phyloP scores from a whole-genome alignment of 169 alveolate species.

The Eimeria maxima region DNA sequence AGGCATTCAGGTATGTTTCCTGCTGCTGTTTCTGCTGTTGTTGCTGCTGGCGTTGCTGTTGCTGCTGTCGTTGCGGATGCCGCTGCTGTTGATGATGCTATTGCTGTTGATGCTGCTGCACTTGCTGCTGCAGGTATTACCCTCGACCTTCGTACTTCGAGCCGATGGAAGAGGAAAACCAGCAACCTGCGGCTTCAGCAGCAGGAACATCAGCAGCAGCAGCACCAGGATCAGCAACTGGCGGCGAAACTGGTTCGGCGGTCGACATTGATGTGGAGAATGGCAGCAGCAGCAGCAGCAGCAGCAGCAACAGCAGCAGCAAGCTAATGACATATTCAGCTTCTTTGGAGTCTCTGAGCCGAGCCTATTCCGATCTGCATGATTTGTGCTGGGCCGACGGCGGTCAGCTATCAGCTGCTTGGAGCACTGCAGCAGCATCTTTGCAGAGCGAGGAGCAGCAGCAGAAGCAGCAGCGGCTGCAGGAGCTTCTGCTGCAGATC shows the following conservation, averaged over 20 bases:
- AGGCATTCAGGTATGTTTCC: slow-evolving; percentile 15
- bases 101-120: slow-evolving; percentile 56
- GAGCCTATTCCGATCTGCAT: slow-evolving; percentile 64
- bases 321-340: slow-evolving; percentile 9
- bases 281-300: slow-evolving; percentile 43
- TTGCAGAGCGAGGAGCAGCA: slow-evolving; percentile 28
- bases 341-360: slow-evolving; percentile 15
- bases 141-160: slow-evolving; percentile 77
- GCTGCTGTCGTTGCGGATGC: neutral
- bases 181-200: slow-evolving; percentile 11
- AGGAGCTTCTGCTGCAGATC: slow-evolving; percentile 74
- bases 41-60: slow-evolving; percentile 47
- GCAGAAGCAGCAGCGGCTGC: slow-evolving; percentile 70
- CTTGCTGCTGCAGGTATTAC: slow-evolving; percentile 68
- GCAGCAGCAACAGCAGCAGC: slow-evolving; percentile 59
- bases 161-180: slow-evolving; percentile 50
- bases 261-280: neutral
- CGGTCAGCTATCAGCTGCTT: neutral
- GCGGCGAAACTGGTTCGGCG: neutral
- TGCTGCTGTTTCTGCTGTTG: slow-evolving; percentile 46
- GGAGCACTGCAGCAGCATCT: slow-evolving; percentile 29
- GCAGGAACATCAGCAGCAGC: neutral
- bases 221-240: neutral
- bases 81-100: neutral
- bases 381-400: slow-evolving; percentile 15